Evolutionary conservation across 805 yeast species (phyloP), one percentile per base, ranked within the genome.

Genomic region (Hemisphaericaspora nanyangensis): DNA sequence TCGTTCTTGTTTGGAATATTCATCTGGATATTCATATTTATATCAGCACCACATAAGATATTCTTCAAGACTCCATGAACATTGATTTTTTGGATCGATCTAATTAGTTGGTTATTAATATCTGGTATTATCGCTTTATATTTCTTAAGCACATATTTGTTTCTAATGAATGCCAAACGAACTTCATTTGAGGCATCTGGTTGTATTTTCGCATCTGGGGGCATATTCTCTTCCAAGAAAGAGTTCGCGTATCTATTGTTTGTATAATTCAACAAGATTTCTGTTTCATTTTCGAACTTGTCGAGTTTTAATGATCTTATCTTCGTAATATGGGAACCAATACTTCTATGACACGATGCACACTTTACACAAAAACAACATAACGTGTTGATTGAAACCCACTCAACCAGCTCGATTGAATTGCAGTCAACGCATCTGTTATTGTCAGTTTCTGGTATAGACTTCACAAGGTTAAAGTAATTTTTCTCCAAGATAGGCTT

Each of bases 291-390:
- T 3, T 79, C 75, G 50, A 81, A 73, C 20, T 76, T 74, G 55
- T 90, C 97, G 32, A 86, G 64, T n/a, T 77, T 81, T 38, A 90
- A 65, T 1, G 95, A 86, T 46, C 86, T 71, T 4, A 90, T 77
- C 54, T 84, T 87, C 6, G 93, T 77, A 4, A 88, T 72, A 47
- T 84, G 89, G 0, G 95, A 72, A 0, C 97, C 96, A 55, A 91
- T 60, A 16, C 87, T 80, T 39, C 96, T 69, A 58, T 90, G 97
- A n/a, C 82, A 80, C 0, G 95, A 89, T 0, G 96, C 80, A 52
- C 98, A 90, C 36, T 81, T 79, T 32, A 87, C 81, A 59, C 98
- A 90, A 18, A 91, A 67, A 3, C 82, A 77, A 20, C 80, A 79
- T 39, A 88, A 60, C 30, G 82, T 60, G 51, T 85, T 89, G 42